phyloP scores from a whole-genome alignment of 2,329 filamentous ascomycete species.

The Talaromyces pinophilus region DNA sequence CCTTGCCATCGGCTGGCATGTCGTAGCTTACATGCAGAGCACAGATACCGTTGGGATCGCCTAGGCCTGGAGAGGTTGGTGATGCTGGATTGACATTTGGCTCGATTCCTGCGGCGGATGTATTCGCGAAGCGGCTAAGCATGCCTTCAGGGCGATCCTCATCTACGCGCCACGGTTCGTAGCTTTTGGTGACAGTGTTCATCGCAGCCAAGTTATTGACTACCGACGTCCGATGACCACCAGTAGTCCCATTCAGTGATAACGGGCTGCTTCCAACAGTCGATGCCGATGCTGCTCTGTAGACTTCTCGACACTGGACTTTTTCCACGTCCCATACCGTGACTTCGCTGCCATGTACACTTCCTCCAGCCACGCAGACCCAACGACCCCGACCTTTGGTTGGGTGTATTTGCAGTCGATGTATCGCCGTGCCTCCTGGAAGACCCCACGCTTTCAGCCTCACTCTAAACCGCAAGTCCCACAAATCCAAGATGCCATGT shows the following conservation, averaged over 20 bases:
- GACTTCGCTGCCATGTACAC: slow-evolving; percentile 76
- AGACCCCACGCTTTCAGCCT: slow-evolving; percentile 86
- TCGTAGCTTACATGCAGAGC: slow-evolving; percentile 74
- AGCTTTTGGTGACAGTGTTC: slow-evolving; percentile 55
- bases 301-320: slow-evolving; percentile 82
- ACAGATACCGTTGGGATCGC: slow-evolving; percentile 60
- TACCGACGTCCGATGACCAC: slow-evolving; percentile 26
- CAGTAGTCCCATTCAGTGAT: slow-evolving; percentile 18
- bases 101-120: slow-evolving; percentile 59
- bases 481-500: slow-evolving; percentile 88
- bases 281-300: slow-evolving; percentile 58
- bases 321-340: slow-evolving; percentile 96
- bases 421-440: slow-evolving; percentile 75
- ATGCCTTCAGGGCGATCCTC: slow-evolving; percentile 85
- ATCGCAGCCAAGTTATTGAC: slow-evolving; percentile 24
- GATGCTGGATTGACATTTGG: slow-evolving; percentile 48
- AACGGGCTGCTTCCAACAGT: slow-evolving; percentile 1
- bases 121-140: slow-evolving; percentile 75
- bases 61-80: slow-evolving; percentile 18
- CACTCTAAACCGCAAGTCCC: slow-evolving; percentile 94
- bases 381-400: slow-evolving; percentile 75
- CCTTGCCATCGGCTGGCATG: slow-evolving; percentile 63
- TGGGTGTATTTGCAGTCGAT: slow-evolving; percentile 77
- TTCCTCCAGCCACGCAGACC: slow-evolving; percentile 87
- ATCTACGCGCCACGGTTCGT: slow-evolving; percentile 85